Evolutionary conservation across 352 stramenopile species (phyloP).

Genomic region (Pythium scleroteichum): DNA sequence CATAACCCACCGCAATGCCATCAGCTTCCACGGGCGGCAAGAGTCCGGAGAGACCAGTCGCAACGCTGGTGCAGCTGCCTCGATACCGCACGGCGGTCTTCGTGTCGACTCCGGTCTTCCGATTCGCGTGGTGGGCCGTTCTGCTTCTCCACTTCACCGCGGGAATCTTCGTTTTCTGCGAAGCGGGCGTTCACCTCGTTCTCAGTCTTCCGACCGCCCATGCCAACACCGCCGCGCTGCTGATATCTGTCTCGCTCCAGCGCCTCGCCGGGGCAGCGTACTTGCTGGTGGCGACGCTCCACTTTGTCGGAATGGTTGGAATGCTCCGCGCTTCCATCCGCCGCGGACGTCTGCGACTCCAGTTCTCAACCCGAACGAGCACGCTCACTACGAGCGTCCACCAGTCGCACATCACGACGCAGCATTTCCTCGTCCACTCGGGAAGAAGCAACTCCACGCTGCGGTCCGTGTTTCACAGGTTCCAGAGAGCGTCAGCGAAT

Average conservation of each 20-base stretch:
- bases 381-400: no score
- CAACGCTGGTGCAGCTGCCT: background rate
- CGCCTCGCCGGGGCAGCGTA: constrained; percentile 1
- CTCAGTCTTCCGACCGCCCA: constrained; percentile 9
- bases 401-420: no score
- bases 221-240: background rate
- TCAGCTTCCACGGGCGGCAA: no score
- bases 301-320: background rate
- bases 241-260: constrained; percentile 4
- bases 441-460: no score
- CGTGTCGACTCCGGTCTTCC: background rate
- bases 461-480: background rate
- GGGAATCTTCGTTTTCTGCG: constrained; percentile 3
- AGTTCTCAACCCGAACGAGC: no score
- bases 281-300: background rate
- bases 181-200: background rate
- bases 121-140: constrained; percentile 8
- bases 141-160: constrained; percentile 1
- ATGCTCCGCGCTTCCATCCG: background rate
- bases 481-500: no score
- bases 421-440: no score
- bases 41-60: no score
- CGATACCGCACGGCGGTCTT: background rate
- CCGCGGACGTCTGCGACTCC: background rate
- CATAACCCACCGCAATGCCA: no score